Conservation (phyloP, 2,329 filamentous ascomycete species). For the Monosporascus sp. region DNA sequence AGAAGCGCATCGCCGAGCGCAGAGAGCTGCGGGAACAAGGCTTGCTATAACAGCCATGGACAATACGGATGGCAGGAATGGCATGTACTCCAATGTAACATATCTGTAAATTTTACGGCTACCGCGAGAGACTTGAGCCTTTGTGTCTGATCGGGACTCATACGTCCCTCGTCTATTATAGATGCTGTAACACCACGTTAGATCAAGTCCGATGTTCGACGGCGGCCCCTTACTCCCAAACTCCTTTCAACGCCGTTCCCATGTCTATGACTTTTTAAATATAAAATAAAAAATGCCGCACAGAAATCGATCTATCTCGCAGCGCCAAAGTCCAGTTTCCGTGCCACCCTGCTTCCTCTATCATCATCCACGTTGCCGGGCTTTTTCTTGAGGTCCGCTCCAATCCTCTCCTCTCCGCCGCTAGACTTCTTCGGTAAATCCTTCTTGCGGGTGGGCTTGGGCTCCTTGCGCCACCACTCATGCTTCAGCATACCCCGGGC, state of each 20-base stretch:
- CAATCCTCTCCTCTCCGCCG: constrained; percentile 64
- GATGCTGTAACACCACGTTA: too few relatives aligned
- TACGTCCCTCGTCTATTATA: too few relatives aligned
- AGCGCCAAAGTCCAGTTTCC: constrained; percentile 72
- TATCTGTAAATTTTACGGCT: constrained; percentile 10
- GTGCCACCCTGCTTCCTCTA: constrained; percentile 69
- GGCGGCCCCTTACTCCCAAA: constrained; percentile 1
- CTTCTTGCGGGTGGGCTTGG: constrained; percentile 74
- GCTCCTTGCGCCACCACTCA: constrained; percentile 79
- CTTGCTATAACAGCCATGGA: constrained; percentile 8
- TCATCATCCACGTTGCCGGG: constrained; percentile 66
- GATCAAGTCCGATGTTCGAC: too few relatives aligned
- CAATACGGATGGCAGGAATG: background rate
- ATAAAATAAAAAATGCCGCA: background rate
- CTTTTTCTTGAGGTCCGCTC: constrained; percentile 72
- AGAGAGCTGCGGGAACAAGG: constrained; percentile 52
- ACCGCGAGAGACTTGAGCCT: background rate
- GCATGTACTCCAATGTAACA: constrained; percentile 19
- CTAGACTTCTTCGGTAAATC: constrained; percentile 74
- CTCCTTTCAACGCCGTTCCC: constrained; percentile 10
- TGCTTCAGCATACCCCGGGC: constrained; percentile 75
- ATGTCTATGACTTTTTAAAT: constrained; percentile 6
- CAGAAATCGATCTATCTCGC: constrained; percentile 26
- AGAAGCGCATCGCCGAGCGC: constrained; percentile 74
- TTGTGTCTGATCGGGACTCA: background rate